Percentiles rank a stretch among this genome's conserved stretches.
These are phyloP conservation scores for Aspergillus latus DNA, from an alignment of 2,329 filamentous ascomycete species.

Conservation along the genomic window DNA sequence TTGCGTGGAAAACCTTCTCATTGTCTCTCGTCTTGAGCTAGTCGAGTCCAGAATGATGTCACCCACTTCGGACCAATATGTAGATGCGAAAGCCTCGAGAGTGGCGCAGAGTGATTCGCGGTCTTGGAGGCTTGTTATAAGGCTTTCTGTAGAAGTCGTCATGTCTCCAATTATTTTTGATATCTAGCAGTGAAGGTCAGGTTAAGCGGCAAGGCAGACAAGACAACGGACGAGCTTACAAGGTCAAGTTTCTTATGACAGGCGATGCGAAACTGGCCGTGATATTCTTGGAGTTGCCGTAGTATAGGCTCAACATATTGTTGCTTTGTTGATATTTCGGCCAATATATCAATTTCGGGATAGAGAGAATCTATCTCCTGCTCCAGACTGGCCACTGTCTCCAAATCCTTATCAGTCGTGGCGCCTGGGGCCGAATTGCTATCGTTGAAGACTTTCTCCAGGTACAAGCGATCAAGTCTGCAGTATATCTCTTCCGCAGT, in stretches of 20 bases:
- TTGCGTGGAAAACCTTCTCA: constrained; percentile 29
- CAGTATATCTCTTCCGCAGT: constrained; percentile 39
- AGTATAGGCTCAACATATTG: constrained; percentile 43
- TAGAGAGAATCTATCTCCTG: constrained; percentile 42
- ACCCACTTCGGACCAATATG: constrained; percentile 34
- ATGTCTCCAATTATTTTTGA: constrained; percentile 36
- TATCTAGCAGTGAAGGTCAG: constrained; percentile 28
- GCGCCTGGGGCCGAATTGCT: background rate
- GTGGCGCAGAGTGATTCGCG: constrained; percentile 38
- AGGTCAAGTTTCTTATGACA: constrained; percentile 37
- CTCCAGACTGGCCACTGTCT: constrained; percentile 29
- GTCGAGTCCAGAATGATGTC: constrained; percentile 23
- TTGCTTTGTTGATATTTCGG: constrained; percentile 46
- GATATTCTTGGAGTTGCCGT: constrained; percentile 34
- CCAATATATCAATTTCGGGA: constrained; percentile 40
- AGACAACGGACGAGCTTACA: constrained; percentile 25
- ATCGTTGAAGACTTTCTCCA: constrained; percentile 29
- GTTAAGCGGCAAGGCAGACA: constrained; percentile 16
- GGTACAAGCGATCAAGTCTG: constrained; percentile 42
- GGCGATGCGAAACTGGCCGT: constrained; percentile 29
- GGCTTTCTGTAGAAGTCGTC: constrained; percentile 31
- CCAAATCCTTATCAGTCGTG: constrained; percentile 12
- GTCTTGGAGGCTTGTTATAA: constrained; percentile 30
- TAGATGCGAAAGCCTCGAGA: constrained; percentile 31
- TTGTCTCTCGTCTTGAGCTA: constrained; percentile 28